Evolutionary conservation across 2,329 filamentous ascomycete species (phyloP).

Genomic region (Fusarium nematophilum): DNA sequence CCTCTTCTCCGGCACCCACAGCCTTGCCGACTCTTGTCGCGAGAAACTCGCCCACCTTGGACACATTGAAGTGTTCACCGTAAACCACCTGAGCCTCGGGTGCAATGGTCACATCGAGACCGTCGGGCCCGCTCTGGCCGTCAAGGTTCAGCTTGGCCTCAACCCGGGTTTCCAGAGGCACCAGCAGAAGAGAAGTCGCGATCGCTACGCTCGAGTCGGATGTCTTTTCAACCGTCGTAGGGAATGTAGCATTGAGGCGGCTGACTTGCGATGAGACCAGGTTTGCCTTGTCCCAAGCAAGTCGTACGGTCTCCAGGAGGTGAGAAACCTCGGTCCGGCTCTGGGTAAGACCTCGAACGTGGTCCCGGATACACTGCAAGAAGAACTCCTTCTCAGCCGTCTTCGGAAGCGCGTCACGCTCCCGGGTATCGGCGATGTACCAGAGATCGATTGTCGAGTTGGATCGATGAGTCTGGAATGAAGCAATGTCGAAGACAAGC

Average conservation of each 20-base stretch:
- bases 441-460: conserved; percentile 74
- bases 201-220: conserved; percentile 74
- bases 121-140: conserved; percentile 57
- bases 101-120: conserved; percentile 65
- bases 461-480: conserved; percentile 62
- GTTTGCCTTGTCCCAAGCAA: conserved; percentile 74
- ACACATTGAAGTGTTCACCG: conserved; percentile 80
- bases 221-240: conserved; percentile 71
- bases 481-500: conserved; percentile 74
- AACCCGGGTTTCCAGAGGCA: conserved; percentile 75
- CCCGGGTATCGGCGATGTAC: conserved; percentile 72
- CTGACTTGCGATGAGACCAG: conserved; percentile 70
- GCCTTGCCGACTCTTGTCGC: conserved; percentile 61
- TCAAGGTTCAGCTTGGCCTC: conserved; percentile 69
- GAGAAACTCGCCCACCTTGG: conserved; percentile 80
- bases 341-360: conserved; percentile 71
- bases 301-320: conserved; percentile 69
- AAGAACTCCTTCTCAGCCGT: conserved; percentile 80
- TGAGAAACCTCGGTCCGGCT: conserved; percentile 65
- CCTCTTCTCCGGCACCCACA: conserved; percentile 50
- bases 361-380: conserved; percentile 76
- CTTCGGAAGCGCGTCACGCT: conserved; percentile 64
- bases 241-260: conserved; percentile 71
- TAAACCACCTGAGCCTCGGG: conserved; percentile 75
- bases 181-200: conserved; percentile 71